Evolutionary conservation across 768 basidiomycete genomes (phyloP), one percentile per base, ranked within the genome.

Genomic region (Mycena capillaripes): DNA sequence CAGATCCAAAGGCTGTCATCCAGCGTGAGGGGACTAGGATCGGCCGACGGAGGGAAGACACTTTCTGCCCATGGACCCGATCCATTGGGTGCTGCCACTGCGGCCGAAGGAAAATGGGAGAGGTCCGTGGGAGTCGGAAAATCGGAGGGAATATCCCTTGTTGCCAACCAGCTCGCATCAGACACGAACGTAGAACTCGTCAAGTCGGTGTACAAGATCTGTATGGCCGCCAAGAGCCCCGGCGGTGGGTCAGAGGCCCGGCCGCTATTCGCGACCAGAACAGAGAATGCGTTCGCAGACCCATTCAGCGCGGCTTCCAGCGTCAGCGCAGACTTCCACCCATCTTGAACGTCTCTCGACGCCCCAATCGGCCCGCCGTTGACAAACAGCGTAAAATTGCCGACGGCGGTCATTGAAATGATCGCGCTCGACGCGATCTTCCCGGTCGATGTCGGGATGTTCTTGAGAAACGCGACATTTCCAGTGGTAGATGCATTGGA

Each of bases 361-460:
- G 32, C 34, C 7, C 61, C 66, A 23, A 73, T 69, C 30, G 72
- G 66, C n/a, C 69, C 60, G 1, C 72, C 72, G 32, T 73, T 73
- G 12, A 73, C 53, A 61, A 61, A 73, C 10, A 73, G 34, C 3
- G 55, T 44, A 27, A 69, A 73, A 11, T 65, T 56, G 9, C 40
- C 50, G 0, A 69, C 72, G n/a, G 62, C 72, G 36, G 72, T 73
- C 29, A 73, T 53, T 53, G 60, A 59, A 2, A 73, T 56, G 1
- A 66, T 25, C 3, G 72, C 72, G 25, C 46, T 29, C 7, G 66
- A 30, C 9, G 72, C 55, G 14, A 19, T 40, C 23, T 73, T 36
- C 1, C 71, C 60, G 1, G 59, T 11, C 10, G 72, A 62, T 17
- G 72, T 32, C 16, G 8, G 27, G 56, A 69, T 59, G 2, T 40